A percentile compares a stretch with the other conserved stretches of the same genome.
Conservation (phyloP, 805 yeast genomes). For the Spathaspora boniae region DNA sequence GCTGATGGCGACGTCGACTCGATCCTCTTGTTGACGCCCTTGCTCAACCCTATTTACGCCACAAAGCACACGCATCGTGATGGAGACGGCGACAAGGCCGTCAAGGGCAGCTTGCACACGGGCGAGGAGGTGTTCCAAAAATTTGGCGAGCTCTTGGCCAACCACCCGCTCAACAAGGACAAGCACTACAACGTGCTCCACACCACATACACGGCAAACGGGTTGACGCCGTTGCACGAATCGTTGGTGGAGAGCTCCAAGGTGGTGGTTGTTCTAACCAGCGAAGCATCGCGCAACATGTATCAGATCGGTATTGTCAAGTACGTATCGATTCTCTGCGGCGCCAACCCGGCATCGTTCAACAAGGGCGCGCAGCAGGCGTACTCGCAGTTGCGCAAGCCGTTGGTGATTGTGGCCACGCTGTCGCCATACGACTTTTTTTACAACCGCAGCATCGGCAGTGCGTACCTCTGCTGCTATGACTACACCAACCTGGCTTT, state of each 20-base stretch:
- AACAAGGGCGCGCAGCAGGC: slow-evolving; percentile 16
- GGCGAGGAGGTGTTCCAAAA: slow-evolving; percentile 54
- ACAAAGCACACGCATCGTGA: background rate
- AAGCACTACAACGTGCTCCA: slow-evolving; percentile 48
- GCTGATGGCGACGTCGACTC: slow-evolving; percentile 18
- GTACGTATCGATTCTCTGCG: slow-evolving; percentile 53
- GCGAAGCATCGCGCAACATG: slow-evolving; percentile 58
- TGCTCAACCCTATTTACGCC: slow-evolving; percentile 34
- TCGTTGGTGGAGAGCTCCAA: slow-evolving; percentile 48
- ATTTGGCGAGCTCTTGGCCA: slow-evolving; percentile 46
- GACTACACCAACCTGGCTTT: slow-evolving; percentile 56
- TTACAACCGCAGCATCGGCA: slow-evolving; percentile 50
- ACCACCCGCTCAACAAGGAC: slow-evolving; percentile 23
- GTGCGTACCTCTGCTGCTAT: slow-evolving; percentile 57
- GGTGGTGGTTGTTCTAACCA: slow-evolving; percentile 50
- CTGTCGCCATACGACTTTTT: slow-evolving; percentile 62
- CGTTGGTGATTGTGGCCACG: slow-evolving; percentile 56
- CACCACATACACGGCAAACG: slow-evolving; percentile 56
- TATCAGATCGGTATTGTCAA: slow-evolving; percentile 61
- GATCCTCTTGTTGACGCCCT: slow-evolving; percentile 35
- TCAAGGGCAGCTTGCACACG: slow-evolving; percentile 20
- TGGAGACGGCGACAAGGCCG: slow-evolving; percentile 1
- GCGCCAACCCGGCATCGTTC: slow-evolving; percentile 36
- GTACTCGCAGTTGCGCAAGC: slow-evolving; percentile 37
- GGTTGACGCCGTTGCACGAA: slow-evolving; percentile 54